phyloP scores from a whole-genome alignment of 2,329 filamentous ascomycete species.

The Calonectria honghensis region DNA sequence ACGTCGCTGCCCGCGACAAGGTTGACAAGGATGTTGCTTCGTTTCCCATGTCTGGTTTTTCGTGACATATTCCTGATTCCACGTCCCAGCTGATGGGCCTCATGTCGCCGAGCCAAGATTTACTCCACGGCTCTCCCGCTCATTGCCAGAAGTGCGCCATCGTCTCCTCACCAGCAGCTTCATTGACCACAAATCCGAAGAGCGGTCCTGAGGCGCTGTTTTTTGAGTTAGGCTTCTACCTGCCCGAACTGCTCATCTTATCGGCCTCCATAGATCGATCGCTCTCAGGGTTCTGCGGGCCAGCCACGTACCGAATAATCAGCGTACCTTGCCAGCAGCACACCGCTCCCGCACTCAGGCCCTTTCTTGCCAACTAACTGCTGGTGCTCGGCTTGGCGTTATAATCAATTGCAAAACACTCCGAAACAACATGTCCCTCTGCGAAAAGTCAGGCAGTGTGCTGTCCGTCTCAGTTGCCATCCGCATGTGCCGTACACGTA shows the following conservation, averaged over 20 bases:
- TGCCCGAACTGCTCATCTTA: conserved; percentile 22
- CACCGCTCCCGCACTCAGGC: conserved; percentile 12
- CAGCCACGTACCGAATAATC: background rate
- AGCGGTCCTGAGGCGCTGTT: conserved; percentile 5
- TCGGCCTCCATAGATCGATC: conserved; percentile 22
- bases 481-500: conserved; percentile 18
- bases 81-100: background rate
- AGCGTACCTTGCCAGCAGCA: background rate
- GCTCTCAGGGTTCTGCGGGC: conserved; percentile 15
- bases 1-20: conserved; percentile 1
- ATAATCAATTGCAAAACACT: background rate
- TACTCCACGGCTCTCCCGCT: background rate
- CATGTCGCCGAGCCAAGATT: background rate
- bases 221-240: conserved; percentile 11
- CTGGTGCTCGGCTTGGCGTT: conserved; percentile 14
- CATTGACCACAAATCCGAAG: background rate
- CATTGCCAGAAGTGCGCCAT: background rate
- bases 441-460: background rate
- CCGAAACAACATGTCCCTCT: background rate
- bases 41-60: conserved; percentile 11
- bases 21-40: conserved; percentile 6
- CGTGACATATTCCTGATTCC: conserved; percentile 23
- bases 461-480: background rate
- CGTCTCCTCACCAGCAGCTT: no score
- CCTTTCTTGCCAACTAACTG: conserved; percentile 1